phyloP scores from a whole-genome alignment of 2,329 filamentous ascomycete genomes.

The Colletotrichum cereale region DNA sequence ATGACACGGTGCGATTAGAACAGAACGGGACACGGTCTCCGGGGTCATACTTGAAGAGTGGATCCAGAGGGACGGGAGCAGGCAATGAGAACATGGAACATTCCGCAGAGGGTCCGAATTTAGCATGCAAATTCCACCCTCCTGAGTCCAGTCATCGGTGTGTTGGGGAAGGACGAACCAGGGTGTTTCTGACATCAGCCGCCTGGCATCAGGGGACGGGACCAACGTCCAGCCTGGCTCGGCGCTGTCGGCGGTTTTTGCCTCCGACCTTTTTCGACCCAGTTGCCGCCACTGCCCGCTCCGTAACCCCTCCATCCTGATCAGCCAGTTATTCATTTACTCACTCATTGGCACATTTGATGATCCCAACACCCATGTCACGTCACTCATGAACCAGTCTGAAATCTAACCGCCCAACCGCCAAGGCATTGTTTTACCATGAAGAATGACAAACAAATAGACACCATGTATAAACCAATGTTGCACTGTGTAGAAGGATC shows the following conservation, averaged over 20 bases:
- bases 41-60: conserved; percentile 31
- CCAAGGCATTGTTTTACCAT: background rate
- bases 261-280: conserved; percentile 16
- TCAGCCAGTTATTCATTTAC: background rate
- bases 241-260: conserved; percentile 27
- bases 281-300: conserved; percentile 18
- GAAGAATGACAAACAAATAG: background rate
- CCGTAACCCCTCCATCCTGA: background rate
- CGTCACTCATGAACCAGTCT: background rate
- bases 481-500: background rate
- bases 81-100: conserved; percentile 33
- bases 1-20: conserved; percentile 24
- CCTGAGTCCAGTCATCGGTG: background rate
- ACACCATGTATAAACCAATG: background rate
- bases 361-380: background rate
- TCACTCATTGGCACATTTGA: background rate
- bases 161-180: conserved; percentile 9
- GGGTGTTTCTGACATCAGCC: conserved; percentile 34
- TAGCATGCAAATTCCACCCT: conserved; percentile 26
- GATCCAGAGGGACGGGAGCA: conserved; percentile 25
- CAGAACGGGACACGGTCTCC: conserved; percentile 2
- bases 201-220: conserved; percentile 13
- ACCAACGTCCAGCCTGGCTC: conserved; percentile 3
- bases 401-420: background rate
- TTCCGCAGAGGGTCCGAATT: conserved; percentile 33